Evolutionary conservation across 306 rosid species (phyloP), one percentile per base, ranked within the genome.

Genomic region (Fragaria ananassa): DNA sequence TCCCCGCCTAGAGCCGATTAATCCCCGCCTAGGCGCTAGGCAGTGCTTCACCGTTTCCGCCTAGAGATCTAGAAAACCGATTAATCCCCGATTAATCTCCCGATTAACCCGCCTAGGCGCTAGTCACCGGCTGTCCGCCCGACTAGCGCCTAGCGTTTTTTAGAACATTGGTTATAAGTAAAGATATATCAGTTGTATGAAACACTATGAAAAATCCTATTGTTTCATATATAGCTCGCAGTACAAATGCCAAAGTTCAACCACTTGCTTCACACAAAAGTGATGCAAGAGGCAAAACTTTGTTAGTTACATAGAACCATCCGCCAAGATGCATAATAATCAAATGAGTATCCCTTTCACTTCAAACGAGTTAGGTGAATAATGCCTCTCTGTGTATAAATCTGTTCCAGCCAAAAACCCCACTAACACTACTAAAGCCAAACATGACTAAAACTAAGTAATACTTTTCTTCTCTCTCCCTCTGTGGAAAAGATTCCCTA

Each of bases 301-400:
- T 34, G 75, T 19, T 18, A 50, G 47, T 51, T 71, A 12, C 75
- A 51, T 71, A 71, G 64, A 51, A 12, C 53, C 11, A 34, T 35
- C 64, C 45, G 6, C 7, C 49, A 34, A 18, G 14, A 19, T 11
- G 8, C 47, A 41, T 50, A 19, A 51, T 6, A 18, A 35, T 23
- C 0, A 23, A 23, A 23, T 12, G 15, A 12, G 23, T 23, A 72
- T 42, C 35, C 50, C 5, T 72, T 37, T 42, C 49, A 15, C 15
- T 54, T 37, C 65, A 5, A 53, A 72, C 50, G 12, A 12, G 51
- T 72, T 37, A 72, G 76, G 76, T 72, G 35, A 72, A 54, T 72
- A 72, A 54, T 66, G 66, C 42, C 76, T 35, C 27, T 50, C 50
- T 1, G n/a, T 1, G 35, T 60, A 57, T 56, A 5, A 23, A 56